These are phyloP conservation scores for Allomyces macrogynus DNA, from an alignment of 192 early-diverging fungal genomes.

Conservation along the genomic window DNA sequence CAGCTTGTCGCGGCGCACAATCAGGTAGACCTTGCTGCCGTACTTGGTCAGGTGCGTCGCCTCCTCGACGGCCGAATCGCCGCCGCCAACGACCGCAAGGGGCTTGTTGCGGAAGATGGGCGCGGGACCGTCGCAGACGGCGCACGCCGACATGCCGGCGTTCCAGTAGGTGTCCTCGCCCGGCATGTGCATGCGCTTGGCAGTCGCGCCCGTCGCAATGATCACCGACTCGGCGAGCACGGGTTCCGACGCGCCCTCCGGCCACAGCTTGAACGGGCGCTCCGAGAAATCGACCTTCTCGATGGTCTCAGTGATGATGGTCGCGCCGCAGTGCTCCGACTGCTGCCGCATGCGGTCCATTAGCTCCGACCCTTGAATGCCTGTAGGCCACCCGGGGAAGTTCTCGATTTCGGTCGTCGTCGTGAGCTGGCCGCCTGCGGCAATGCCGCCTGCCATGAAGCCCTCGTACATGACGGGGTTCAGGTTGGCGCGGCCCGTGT, in stretches of 20 bases:
- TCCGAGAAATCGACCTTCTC: constrained; percentile 57
- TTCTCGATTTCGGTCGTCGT: constrained; percentile 95
- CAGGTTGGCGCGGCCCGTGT: constrained; percentile 82
- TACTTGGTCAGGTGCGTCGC: constrained; percentile 93
- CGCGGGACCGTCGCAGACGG: constrained; percentile 90
- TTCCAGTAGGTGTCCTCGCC: constrained; percentile 94
- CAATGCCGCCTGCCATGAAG: constrained; percentile 73
- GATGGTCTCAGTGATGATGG: constrained; percentile 78
- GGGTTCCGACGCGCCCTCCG: constrained; percentile 52
- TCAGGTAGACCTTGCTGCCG: constrained; percentile 79
- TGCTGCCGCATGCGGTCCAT: constrained; percentile 73
- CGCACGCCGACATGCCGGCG: constrained; percentile 96
- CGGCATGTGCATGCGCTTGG: constrained; percentile 68
- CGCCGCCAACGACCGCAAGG: constrained; percentile 86
- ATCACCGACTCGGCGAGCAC: constrained; percentile 67
- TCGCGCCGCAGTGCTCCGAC: constrained; percentile 68
- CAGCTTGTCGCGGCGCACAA: constrained; percentile 85
- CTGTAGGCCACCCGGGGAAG: constrained; percentile 87
- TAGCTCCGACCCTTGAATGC: constrained; percentile 67
- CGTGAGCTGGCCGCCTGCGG: constrained; percentile 56
- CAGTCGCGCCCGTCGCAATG: constrained; percentile 96
- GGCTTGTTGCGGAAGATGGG: constrained; percentile 94
- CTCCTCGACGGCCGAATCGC: constrained; percentile 91
- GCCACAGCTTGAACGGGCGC: constrained; percentile 72
- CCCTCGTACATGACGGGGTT: constrained; percentile 89